Base-by-base conservation (phyloP, 768 basidiomycete species). In the Sporobolomyces pararoseus region DNA sequence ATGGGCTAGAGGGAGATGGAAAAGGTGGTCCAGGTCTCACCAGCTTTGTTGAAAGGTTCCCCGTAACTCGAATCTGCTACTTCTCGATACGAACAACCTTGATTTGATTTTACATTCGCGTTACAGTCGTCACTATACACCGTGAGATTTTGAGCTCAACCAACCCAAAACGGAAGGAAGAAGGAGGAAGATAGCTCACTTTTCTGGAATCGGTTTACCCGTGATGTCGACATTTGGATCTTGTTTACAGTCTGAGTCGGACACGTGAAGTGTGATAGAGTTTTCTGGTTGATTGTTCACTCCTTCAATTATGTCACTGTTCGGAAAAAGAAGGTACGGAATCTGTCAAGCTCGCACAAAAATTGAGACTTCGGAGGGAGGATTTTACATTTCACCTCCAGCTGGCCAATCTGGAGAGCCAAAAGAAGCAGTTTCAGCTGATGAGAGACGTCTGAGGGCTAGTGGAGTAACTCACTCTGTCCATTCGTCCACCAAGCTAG, bases 241-340 rank as follows among this genome's bases (percentile, higher is more conserved):
- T 35, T 62, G 51, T 34, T 67, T 68, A 57, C 71, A 72, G n/a
- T 53, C 58, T 16, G 58, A 61, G 21, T 66, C 65, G 2, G 35
- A 34, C 3, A 32, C 25, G 27, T 72, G 71, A 6, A 72, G 58
- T 5, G 66, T 72, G 44, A 60, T 49, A 2, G 59, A 2, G 32
- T 61, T 61, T 32, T 61, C 59, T 21, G 59, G 44, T 52, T 72
- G 71, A 32, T 68, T 65, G 32, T 67, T 52, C 19, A 72, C 71
- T 27, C 66, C 66, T 23, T 72, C 71, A 16, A 72, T 25, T 23
- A 72, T 55, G 46, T 72, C 71, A 0, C 57, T 67, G 50, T 47
- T 13, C 21, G 12, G 47, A 35, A n/a, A 2, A 27, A 31, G 54
- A 7, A 25, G 46, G 1, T 16, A 5, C 46, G 23, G 10, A 1